Percentiles rank a stretch among this genome's conserved stretches.
Evolutionary conservation across 345 rosid species (phyloP).

Genomic region (Camelina hispida): DNA sequence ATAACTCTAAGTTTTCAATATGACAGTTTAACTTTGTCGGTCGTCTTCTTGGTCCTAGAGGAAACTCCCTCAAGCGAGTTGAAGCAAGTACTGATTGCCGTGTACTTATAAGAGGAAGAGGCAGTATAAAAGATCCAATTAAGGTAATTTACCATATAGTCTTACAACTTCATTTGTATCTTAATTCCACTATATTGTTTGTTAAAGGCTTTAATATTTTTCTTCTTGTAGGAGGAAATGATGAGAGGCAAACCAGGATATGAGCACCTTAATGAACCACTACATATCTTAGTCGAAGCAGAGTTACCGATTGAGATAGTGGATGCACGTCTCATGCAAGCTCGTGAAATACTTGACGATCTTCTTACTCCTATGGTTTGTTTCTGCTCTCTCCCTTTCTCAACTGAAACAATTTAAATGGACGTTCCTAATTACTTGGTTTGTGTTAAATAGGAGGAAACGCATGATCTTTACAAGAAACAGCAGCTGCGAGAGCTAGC

Average conservation of each 20-base stretch:
- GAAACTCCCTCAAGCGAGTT: slow-evolving; percentile 96
- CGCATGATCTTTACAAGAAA: slow-evolving; percentile 95
- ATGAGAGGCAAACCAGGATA: slow-evolving; percentile 98
- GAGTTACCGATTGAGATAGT: slow-evolving; percentile 90
- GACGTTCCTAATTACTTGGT: not conserved
- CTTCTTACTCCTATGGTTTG: slow-evolving; percentile 88
- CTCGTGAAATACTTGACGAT: slow-evolving; percentile 91
- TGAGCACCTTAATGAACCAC: slow-evolving; percentile 94
- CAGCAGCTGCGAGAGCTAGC: slow-evolving; percentile 97
- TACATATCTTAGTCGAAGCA: slow-evolving; percentile 92
- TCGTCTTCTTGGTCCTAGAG: slow-evolving; percentile 97
- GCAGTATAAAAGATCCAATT: slow-evolving; percentile 87
- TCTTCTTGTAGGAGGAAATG: slow-evolving; percentile 75
- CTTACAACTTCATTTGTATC: slow-evolving; percentile 1
- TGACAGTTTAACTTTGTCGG: slow-evolving; percentile 97
- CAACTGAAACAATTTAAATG: not conserved
- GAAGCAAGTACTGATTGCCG: slow-evolving; percentile 96
- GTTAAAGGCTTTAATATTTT: not conserved
- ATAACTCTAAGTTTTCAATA: slow-evolving; percentile 30
- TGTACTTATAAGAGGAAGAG: slow-evolving; percentile 91
- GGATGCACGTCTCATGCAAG: slow-evolving; percentile 91
- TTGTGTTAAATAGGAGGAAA: slow-evolving; percentile 71
- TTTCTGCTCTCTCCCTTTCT: not conserved
- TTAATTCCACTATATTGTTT: not conserved
- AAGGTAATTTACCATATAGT: slow-evolving; percentile 55